Base-by-base conservation (phyloP, 1,139 yeast genomes). In the Hyphopichia fennica region DNA sequence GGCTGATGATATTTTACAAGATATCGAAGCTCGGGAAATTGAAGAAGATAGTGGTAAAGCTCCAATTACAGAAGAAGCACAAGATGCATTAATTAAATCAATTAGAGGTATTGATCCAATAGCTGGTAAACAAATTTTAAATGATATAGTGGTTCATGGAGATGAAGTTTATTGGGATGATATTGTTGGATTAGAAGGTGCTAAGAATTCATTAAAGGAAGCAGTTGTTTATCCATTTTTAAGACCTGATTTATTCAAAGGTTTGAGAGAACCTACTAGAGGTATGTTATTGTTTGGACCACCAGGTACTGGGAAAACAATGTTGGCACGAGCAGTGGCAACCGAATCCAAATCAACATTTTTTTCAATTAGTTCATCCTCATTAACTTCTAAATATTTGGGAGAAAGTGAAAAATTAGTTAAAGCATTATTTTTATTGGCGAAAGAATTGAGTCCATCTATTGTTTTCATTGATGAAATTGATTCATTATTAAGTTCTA, bases 151-250 rank as follows among this genome's bases (percentile, higher is more conserved):
- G 6, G 90, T 90, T 8, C 88, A 86, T 47, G 98, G 98, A 8
- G 98, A 93, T 62, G 95, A 90, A 54, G 98, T 93, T 1, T 88
- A 82, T 57, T 93, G 99, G 99, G 95, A 86, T 37, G 99, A 93
- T 60, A 89, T 93, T 50, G 97, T 96, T 1, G 99, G 99, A 1
- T 67, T 93, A 32, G 97, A 90, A 46, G 77, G 79, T 14, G 98
- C 99, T 6, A 93, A 93, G 57, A 82, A 79, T 50, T 87, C 97
- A 0, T 72, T 93, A 43, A 93, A 93, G 58, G 99, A 93, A 59
- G 93, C 99, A 0, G 99, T 93, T 5, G 98, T 93, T 15, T 91
- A 93, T 62, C 99, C 99, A 27, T 91, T 93, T 60, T 69, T 93
- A 50, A 75, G 98, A 39, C 99, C 99, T 0, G 99, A 93, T 63